Evolutionary conservation across 805 yeast genomes (phyloP), one percentile per base, ranked within the genome.

Genomic region (Saturnispora sanitii): DNA sequence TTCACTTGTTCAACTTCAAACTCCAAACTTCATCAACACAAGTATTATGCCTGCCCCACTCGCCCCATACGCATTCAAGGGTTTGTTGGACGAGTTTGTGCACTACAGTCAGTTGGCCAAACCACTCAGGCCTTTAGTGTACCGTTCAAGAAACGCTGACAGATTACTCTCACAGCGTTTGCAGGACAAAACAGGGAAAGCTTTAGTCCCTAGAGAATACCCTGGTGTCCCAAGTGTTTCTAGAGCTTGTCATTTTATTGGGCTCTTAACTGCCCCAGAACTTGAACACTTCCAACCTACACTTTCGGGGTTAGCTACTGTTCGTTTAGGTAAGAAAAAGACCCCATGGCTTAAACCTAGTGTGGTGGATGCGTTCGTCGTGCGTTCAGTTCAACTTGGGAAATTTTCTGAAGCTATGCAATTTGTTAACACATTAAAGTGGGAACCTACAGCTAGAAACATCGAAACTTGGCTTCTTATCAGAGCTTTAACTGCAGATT

Each of bases 161-260:
- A 25, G 16, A 3, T 35, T 54, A 27, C 38, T 41, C 6, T 45
- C 58, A 7, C 30, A 48, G 34, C 47, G 55, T 33, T 49, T 50
- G 9, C 45, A 49, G 6, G 57, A 54, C 33, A 47, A 49, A 19
- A 47, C 49, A 4, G 59, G 60, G 16, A 46, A 54, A 28, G 61
- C 62, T 13, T 39, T 58, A 9, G 30, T 45, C 11, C 60, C 61
- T 13, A 42, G 47, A 29, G 29, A 34, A 13, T 49, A 41, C 19
- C 54, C 51, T 25, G 56, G 56, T 12, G 32, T 48, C 4, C 62
- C 62, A 37, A n/a, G n/a, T n/a, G n/a, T n/a, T n/a, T n/a, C n/a
- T n/a, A n/a, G n/a, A n/a, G n/a, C n/a, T n/a, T n/a, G n/a, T n/a
- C n/a, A n/a, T n/a, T n/a, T n/a, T n/a, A n/a, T n/a, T n/a, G n/a